These are phyloP conservation scores for Mycena maculata DNA, from an alignment of 768 basidiomycete genomes.

Conservation along the genomic window DNA sequence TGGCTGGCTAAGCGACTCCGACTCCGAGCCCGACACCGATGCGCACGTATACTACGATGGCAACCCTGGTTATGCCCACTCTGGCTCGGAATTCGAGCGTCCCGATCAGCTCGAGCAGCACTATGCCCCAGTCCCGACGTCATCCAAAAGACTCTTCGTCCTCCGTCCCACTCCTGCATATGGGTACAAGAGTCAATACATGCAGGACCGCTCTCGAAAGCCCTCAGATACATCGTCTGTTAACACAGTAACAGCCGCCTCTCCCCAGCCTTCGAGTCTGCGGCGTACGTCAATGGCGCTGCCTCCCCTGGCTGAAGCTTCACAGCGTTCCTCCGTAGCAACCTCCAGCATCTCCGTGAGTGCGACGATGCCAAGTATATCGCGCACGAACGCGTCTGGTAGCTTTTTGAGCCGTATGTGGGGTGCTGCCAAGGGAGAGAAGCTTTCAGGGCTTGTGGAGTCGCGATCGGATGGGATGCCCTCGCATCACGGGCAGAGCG, in stretches of 20 bases:
- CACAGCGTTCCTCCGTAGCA: constrained; percentile 26
- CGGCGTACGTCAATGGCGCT: constrained; percentile 33
- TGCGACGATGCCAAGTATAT: constrained; percentile 53
- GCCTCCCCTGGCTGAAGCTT: constrained; percentile 36
- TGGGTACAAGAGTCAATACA: constrained; percentile 48
- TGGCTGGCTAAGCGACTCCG: constrained; percentile 64
- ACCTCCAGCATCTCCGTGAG: constrained; percentile 39
- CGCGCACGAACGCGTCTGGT: constrained; percentile 48
- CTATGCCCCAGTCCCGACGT: constrained; percentile 32
- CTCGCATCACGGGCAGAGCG: constrained; percentile 32
- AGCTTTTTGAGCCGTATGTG: constrained; percentile 81
- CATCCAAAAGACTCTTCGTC: constrained; percentile 56
- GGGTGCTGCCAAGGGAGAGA: constrained; percentile 64
- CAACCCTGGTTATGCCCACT: constrained; percentile 37
- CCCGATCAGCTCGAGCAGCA: constrained; percentile 20
- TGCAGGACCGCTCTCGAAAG: constrained; percentile 51
- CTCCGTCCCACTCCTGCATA: constrained; percentile 61
- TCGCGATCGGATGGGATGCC: constrained; percentile 33
- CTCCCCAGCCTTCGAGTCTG: constrained; percentile 32
- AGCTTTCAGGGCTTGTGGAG: constrained; percentile 27
- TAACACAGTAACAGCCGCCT: constrained; percentile 55
- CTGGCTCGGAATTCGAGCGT: constrained; percentile 36
- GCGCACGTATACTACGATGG: constrained; percentile 48
- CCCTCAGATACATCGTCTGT: constrained; percentile 65
- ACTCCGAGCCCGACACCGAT: constrained; percentile 53